Evolutionary conservation across 805 yeast species (phyloP).

Genomic region (Ogataea ganodermae): DNA sequence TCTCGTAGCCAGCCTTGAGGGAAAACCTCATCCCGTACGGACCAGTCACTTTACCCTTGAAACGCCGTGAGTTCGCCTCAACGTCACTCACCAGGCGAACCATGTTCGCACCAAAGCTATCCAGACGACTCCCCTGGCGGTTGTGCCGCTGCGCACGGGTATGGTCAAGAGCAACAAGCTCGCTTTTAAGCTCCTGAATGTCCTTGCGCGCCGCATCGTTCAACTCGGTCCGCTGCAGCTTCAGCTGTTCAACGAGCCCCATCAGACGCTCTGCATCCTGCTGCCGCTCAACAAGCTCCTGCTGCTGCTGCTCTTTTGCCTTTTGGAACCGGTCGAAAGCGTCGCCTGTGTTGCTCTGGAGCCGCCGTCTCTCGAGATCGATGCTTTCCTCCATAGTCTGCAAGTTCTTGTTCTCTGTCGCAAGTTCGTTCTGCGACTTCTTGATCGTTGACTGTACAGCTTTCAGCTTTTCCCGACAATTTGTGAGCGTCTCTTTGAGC

Average conservation of each 20-base stretch:
- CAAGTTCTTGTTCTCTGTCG: conserved; percentile 17
- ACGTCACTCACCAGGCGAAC: conserved; percentile 45
- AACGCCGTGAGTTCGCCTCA: conserved; percentile 34
- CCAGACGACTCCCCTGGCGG: conserved; percentile 32
- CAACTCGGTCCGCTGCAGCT: conserved; percentile 17
- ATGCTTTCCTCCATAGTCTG: conserved; percentile 30
- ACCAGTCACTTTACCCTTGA: conserved; percentile 65
- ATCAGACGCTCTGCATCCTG: conserved; percentile 15
- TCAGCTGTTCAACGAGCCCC: conserved; percentile 12
- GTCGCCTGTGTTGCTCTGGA: conserved; percentile 47
- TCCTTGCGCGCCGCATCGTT: conserved; percentile 13
- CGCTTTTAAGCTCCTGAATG: conserved; percentile 19
- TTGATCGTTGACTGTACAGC: conserved; percentile 28
- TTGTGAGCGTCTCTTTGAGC: conserved; percentile 20
- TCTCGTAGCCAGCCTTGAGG: conserved; percentile 52
- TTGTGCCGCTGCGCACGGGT: conserved; percentile 32
- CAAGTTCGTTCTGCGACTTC: conserved; percentile 21
- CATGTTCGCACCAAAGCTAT: conserved; percentile 55
- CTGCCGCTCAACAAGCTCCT: conserved; percentile 18
- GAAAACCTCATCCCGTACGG: conserved; percentile 71
- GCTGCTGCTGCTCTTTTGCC: conserved; percentile 21
- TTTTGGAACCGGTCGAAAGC: conserved; percentile 37
- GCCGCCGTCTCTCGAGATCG: conserved; percentile 38
- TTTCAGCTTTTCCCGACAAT: conserved; percentile 25
- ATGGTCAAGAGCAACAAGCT: conserved; percentile 25